Conservation (phyloP, 2,329 filamentous ascomycete species). For the Trichoderma sp. region DNA sequence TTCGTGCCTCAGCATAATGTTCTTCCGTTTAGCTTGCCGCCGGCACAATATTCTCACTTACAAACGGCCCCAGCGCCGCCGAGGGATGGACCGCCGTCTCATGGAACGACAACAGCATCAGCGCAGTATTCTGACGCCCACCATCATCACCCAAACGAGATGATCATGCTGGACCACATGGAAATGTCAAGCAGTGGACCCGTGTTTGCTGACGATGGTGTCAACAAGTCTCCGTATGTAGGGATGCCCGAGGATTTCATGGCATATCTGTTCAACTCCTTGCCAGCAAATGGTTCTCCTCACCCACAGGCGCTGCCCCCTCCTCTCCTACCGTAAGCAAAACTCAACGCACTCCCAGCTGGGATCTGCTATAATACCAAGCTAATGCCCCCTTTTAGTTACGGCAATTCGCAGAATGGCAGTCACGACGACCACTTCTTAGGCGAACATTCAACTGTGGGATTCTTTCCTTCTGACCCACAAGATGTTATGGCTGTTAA, state of each 20-base stretch:
- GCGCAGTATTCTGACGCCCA: slow-evolving; percentile 47
- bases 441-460: slow-evolving; percentile 46
- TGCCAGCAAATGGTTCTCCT: slow-evolving; percentile 27
- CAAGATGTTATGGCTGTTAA: slow-evolving; percentile 89
- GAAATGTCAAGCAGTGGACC: slow-evolving; percentile 68
- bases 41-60: slow-evolving; percentile 51
- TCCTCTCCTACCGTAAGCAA: slow-evolving; percentile 46
- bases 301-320: slow-evolving; percentile 47
- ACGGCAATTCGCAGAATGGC: slow-evolving; percentile 48
- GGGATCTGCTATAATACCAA: background rate
- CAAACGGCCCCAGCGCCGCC: slow-evolving; percentile 27
- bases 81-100: slow-evolving; percentile 38
- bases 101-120: slow-evolving; percentile 33
- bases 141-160: slow-evolving; percentile 48
- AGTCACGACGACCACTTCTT: slow-evolving; percentile 46
- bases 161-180: slow-evolving; percentile 63
- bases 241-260: slow-evolving; percentile 86
- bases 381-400: slow-evolving; percentile 42
- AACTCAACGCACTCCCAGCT: background rate
- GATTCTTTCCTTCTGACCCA: slow-evolving; percentile 58
- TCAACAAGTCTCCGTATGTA: slow-evolving; percentile 78
- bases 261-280: slow-evolving; percentile 72
- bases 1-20: slow-evolving; percentile 62
- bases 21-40: slow-evolving; percentile 60
- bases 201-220: slow-evolving; percentile 79